phyloP scores from a whole-genome alignment of 2,329 filamentous ascomycete species.

The Fusarium metavorans region DNA sequence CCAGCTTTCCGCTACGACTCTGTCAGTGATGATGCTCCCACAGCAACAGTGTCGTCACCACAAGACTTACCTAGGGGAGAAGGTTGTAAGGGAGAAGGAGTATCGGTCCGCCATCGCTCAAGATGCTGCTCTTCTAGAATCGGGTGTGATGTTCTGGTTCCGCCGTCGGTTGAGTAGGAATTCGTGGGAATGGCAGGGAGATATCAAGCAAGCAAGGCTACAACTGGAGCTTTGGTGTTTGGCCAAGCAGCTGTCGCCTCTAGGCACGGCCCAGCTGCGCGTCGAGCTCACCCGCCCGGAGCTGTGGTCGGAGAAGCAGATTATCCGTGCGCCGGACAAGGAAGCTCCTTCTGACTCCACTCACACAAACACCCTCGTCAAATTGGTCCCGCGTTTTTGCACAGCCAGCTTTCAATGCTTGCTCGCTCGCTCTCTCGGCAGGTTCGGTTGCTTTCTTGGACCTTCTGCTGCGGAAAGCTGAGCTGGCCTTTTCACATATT shows the following conservation, averaged over 20 bases:
- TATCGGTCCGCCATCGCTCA: constrained; percentile 94
- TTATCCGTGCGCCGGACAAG: constrained; percentile 42
- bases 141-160: constrained; percentile 12
- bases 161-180: constrained; percentile 32
- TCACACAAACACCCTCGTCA: constrained; percentile 26
- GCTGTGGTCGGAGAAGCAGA: constrained; percentile 42
- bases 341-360: constrained; percentile 18
- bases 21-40: constrained; percentile 58
- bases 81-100: constrained; percentile 98
- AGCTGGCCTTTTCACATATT: constrained; percentile 47
- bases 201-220: constrained; percentile 45
- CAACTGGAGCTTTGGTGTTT: constrained; percentile 51
- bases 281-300: constrained; percentile 48
- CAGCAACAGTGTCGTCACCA: constrained; percentile 42
- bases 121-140: constrained; percentile 20
- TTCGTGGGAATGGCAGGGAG: constrained; percentile 39
- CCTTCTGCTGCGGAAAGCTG: constrained; percentile 42
- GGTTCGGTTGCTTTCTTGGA: constrained; percentile 43
- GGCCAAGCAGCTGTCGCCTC: constrained; percentile 46
- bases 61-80: constrained; percentile 91
- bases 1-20: constrained; percentile 87
- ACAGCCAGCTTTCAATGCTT: constrained; percentile 33
- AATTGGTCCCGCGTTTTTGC: constrained; percentile 26
- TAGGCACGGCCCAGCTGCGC: constrained; percentile 55
- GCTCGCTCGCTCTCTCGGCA: constrained; percentile 35